Evolutionary conservation across 176 grass and related monocot genomes (phyloP), one percentile per base, ranked within the genome.

Genomic region (Oryza longistaminata): DNA sequence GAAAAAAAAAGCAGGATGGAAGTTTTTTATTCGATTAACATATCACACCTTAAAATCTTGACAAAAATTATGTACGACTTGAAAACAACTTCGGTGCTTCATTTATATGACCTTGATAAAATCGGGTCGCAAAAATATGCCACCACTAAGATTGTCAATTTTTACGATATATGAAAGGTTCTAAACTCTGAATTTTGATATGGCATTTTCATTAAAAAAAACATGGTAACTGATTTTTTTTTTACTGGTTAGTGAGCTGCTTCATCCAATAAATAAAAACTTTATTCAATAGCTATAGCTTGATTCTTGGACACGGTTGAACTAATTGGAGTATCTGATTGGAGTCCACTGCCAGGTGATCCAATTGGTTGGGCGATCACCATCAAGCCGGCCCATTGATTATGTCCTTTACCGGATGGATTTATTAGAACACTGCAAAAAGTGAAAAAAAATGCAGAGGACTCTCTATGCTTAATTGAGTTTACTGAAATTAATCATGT

Each of bases 291-390:
- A 7, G 52, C 15, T 21, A 58, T 58, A 24, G 2, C n/a, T n/a
- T 62, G n/a, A 62, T 62, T 9, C 58, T 24, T 27, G 42, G 55
- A 26, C 65, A 71, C 31, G 7, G 67, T 44, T 72, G 87, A 58
- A 83, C 43, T 34, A 55, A 55, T 2, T n/a, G 2, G 25, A 46
- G 34, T 58, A 22, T 44, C 31, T 72, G 14, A 29, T 21, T 33
- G 22, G 21, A 52, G 22, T 5, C 68, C 68, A 74, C 75, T 74
- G 31, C 6, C 13, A 29, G 73, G 37, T 7, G 64, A 85, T 60
- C 43, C 73, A 85, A 44, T 77, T 84, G 81, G 74, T 77, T 80
- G 61, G 45, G 69, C 19, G 1, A 80, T 88, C 87, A 44, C 61
- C 10, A 53, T 88, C 81, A 5, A 49, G 2, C 12, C 3, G 15